These are phyloP conservation scores for Lagenidium sp. DNA, from an alignment of 352 stramenopile genomes.

Conservation along the genomic window DNA sequence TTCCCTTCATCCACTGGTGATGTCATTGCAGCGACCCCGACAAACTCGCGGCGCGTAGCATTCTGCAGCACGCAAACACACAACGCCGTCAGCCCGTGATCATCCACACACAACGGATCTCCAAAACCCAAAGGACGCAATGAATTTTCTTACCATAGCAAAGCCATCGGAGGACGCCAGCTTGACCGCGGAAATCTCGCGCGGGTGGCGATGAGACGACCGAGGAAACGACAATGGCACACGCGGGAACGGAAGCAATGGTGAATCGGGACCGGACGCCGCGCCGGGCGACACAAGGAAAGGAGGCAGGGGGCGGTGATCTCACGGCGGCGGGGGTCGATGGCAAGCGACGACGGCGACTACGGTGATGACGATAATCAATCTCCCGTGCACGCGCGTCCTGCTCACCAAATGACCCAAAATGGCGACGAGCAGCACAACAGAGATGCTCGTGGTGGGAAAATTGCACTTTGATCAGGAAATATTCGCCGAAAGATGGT, in stretches of 20 bases:
- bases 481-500: neutral
- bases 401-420: neutral
- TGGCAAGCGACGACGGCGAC: neutral
- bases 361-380: no score
- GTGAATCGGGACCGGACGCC: neutral
- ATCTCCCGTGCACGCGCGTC: no score
- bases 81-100: neutral
- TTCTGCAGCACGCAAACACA: neutral
- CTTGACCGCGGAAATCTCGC: no score
- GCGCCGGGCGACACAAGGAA: neutral
- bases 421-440: neutral
- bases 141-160: slow-evolving; percentile 12
- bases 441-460: neutral
- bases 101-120: neutral
- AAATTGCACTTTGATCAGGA: neutral
- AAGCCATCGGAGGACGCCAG: slow-evolving; percentile 17
- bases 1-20: neutral
- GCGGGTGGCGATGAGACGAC: neutral
- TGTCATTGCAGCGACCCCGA: neutral
- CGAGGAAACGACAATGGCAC: slow-evolving; percentile 15
- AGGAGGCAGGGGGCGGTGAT: neutral
- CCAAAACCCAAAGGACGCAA: neutral
- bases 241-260: neutral
- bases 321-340: neutral
- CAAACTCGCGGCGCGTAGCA: neutral